Evolutionary conservation across 352 stramenopile species (phyloP).

Genomic region (Phytopythium boreale): DNA sequence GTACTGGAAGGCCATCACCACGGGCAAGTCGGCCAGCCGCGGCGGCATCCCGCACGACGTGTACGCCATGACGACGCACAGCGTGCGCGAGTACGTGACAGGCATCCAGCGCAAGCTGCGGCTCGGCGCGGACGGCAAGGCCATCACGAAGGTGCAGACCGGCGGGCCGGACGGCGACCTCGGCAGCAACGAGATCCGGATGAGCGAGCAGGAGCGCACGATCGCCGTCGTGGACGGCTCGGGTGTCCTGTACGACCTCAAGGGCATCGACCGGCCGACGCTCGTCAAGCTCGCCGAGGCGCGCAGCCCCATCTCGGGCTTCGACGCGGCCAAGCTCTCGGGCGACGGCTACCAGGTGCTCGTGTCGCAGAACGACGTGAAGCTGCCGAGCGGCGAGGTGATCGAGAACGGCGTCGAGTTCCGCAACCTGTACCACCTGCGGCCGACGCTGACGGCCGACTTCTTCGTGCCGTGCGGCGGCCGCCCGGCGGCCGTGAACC

Average conservation of each 20-base stretch:
- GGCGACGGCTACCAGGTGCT: constrained; percentile 62
- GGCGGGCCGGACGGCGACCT: constrained; percentile 97
- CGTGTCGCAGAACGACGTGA: constrained; percentile 72
- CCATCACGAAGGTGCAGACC: constrained; percentile 97
- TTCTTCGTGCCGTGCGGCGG: constrained; percentile 97
- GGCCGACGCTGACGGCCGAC: constrained; percentile 89
- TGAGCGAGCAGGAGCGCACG: constrained; percentile 94
- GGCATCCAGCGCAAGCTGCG: constrained; percentile 91
- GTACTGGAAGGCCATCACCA: constrained; percentile 96
- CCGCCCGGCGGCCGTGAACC: constrained; percentile 94
- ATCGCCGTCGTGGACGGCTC: constrained; percentile 94
- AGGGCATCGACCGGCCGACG: constrained; percentile 91
- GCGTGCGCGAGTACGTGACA: constrained; percentile 96
- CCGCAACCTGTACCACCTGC: constrained; percentile 97
- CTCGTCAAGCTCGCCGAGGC: constrained; percentile 91
- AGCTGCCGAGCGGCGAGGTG: constrained; percentile 57
- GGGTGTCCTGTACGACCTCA: constrained; percentile 93
- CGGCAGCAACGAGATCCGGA: constrained; percentile 97
- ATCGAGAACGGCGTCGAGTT: constrained; percentile 94
- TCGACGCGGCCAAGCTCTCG: constrained; percentile 79
- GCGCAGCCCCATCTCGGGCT: constrained; percentile 87
- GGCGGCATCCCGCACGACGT: constrained; percentile 98
- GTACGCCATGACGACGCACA: constrained; percentile 97
- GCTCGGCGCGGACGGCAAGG: constrained; percentile 80
- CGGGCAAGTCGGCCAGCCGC: constrained; percentile 91